Base-by-base conservation (phyloP, 2,329 filamentous ascomycete species). In the Xylariaceae sp. region DNA sequence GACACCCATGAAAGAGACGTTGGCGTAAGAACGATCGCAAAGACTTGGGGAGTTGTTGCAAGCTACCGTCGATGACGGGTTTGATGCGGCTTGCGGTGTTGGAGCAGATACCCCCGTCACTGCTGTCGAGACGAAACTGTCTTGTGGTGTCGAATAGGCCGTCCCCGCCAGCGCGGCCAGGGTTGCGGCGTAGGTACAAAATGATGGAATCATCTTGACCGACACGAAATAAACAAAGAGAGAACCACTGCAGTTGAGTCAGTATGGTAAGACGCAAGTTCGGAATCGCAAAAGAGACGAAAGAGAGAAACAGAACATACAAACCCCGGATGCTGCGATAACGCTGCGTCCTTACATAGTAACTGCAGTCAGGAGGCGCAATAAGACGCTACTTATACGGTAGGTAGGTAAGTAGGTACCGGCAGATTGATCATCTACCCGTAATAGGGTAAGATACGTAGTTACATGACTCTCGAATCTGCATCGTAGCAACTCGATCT, bases 11-110 rank as follows among this genome's bases (percentile, higher is more conserved):
- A 92, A 80, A 2, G 88, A 92, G 62, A 94, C 80, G 61, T 87
- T 83, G 72, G 83, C 85, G 74, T 94, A 94, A 16, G 80, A 73
- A 59, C 81, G 82, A 57, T 73, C 75, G 75, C 89, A 94, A 39
- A 94, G 80, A 41, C 77, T 73, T 0, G 88, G 87, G 0, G 87
- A 90, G 76, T 92, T 92, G 74, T 94, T 94, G 80, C 89, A 94
- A 30, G 84, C 82, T 19, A 73, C 56, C 61, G 68, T 50, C 52
- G 68, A 58, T 7, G 59, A 29, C 4, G 61, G 53, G 16, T 58
- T 49, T 1, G 63, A 39, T 5, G 49, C 36, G 8, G 47, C 51
- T 49, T 10, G 61, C 46, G 21, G 54, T 56, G 54, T 51, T 15
- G 54, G 15, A 12, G 50, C 6, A 18, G 54, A 8, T 10, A 49